Evolutionary conservation across 2,329 filamentous ascomycete species (phyloP), one percentile per base, ranked within the genome.

Genomic region (Stagonosporopsis vannaccii): DNA sequence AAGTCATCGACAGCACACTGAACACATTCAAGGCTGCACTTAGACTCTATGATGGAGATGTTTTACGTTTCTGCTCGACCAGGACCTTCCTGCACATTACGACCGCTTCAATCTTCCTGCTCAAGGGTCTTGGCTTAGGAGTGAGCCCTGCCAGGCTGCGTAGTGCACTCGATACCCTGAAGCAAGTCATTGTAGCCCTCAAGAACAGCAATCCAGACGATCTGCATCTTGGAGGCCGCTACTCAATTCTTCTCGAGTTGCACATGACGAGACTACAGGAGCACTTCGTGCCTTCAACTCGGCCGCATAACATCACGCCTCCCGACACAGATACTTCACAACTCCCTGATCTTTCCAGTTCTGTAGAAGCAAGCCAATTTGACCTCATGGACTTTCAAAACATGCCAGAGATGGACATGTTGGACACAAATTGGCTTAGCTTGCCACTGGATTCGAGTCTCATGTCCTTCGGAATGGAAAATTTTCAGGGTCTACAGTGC

Each of bases 241-340:
- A 42, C 23, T 26, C 39, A 4, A 42, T 42, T 4, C 17, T 46
- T 22, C 43, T 46, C 3, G 43, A 46, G 43, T 35, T 46, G 43
- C 43, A 46, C 30, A 46, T 46, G 43, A 25, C 30, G 15, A 35
- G 43, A n/a, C 32, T 46, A 46, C 43, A 46, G 15, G 43, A 46
- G 20, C 43, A 46, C 22, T 46, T 46, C 20, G 32, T 46, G 8
- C 43, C 43, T 9, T 46, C 43, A 3, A 46, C 32, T 35, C 30
- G 43, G 30, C 43, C 43, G 25, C 43, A 46, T 30, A 46, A 46
- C 43, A 46, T 46, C 9, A 46, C 43, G 15, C 43, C 43, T 17
- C 43, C 43, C 25, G 32, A 46, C 22, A 6, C 25, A 11, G 43
- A 26, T 36, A 20, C 32, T 17, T 35, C 43, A 9, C 43, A 36